Base-by-base conservation (phyloP, 2,329 filamentous ascomycete species). In the Dendryphion nanum region DNA sequence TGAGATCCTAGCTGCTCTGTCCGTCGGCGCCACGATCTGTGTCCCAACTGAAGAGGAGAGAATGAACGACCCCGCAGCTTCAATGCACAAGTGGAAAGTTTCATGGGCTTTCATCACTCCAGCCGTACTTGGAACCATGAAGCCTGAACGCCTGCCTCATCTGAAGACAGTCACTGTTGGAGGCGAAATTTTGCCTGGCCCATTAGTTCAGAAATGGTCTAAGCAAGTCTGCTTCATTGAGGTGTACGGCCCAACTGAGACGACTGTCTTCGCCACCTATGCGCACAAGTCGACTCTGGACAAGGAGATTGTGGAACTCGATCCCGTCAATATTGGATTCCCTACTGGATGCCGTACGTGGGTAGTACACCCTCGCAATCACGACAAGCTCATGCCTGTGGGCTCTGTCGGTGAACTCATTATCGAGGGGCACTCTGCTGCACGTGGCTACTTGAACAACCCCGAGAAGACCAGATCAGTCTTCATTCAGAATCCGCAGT, bases 11-110 rank as follows among this genome's bases (percentile, higher is more conserved):
- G 74, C 71, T 43, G 75, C 75, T 0, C 63, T 79, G 16, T 67
- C 65, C 6, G 62, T 65, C 3, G 75, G 75, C 12, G 76, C 73
- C 2, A 72, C 69, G 16, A 63, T 79, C 8, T 78, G 75, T 50
- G 74, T 79, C 5, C 74, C 77, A 0, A 76, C 73, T 0, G 76
- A 79, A 18, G 68, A 75, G 31, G 73, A 75, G 30, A 67, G 76
- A 3, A 69, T 78, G 53, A 76, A 77, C 47, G 68, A 76, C 41
- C 53, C 75, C 18, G 72, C 69, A 40, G 71, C 69, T 4, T 69
- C 70, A 13, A 63, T 64, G 23, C 52, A 38, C 33, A 60, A 44
- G 19, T 37, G 55, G 18, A 57, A 51, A 18, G 56, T 48, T 6
- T 60, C 52, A 12, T 63, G 50, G 56, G 48, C 50, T 4, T 47